phyloP scores from a whole-genome alignment of 441 rosid genomes.

The Bocquillonia castaneifolia region DNA sequence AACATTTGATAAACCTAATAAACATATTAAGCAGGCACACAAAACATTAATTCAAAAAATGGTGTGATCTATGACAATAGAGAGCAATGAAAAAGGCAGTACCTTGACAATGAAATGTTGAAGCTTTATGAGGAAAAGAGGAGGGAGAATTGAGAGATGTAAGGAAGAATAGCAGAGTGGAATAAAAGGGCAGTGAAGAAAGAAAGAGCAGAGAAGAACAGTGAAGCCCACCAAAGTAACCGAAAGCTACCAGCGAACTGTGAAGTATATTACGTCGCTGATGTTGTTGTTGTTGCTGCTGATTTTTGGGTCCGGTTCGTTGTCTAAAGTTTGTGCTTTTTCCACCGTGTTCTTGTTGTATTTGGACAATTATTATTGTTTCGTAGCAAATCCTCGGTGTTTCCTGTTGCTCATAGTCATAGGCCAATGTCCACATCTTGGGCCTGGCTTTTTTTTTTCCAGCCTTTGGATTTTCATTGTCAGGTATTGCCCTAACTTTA shows the following conservation, averaged over 20 bases:
- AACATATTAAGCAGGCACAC: not conserved
- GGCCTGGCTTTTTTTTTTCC: too few species aligned
- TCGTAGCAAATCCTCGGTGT: too few species aligned
- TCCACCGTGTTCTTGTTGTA: too few species aligned
- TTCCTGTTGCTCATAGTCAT: too few species aligned
- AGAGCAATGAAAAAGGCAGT: slow-evolving; percentile 21
- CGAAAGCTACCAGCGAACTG: slow-evolving; percentile 25
- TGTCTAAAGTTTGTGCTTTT: too few species aligned
- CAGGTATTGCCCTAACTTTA: too few species aligned
- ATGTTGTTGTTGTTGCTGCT: too few species aligned
- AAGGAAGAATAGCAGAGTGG: slow-evolving; percentile 18
- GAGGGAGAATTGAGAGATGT: slow-evolving; percentile 6
- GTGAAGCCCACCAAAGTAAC: slow-evolving; percentile 10
- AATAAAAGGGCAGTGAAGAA: not conserved
- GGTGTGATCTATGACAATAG: slow-evolving; percentile 21
- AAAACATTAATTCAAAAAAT: not conserved
- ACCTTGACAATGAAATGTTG: slow-evolving; percentile 23
- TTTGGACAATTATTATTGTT: too few species aligned
- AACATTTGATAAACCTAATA: not conserved
- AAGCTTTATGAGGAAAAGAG: not conserved
- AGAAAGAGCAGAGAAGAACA: slow-evolving; percentile 9
- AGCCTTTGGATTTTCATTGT: too few species aligned
- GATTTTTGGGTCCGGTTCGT: too few species aligned
- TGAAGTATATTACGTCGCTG: too few species aligned
- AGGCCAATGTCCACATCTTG: too few species aligned